Percentiles rank a stretch among this genome's conserved stretches.
Evolutionary conservation across 805 yeast species (phyloP).

Genomic region (Ogataea trehaloabstinens): DNA sequence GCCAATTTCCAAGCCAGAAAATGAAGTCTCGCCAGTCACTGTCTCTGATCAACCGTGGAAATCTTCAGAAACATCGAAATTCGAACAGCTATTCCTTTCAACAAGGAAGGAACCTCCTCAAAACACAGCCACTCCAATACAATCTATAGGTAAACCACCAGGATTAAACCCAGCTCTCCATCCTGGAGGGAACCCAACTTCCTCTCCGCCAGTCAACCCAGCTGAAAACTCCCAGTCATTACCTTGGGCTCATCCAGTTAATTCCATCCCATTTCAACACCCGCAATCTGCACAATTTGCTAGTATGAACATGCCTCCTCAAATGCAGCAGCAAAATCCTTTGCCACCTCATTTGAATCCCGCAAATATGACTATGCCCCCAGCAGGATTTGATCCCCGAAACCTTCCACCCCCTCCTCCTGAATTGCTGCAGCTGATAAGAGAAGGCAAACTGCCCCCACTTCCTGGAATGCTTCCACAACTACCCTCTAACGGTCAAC

Average conservation of each 20-base stretch:
- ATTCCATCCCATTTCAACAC: no score
- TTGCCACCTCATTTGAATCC: neutral
- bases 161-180: constrained; percentile 2
- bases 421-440: constrained; percentile 24
- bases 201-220: no score
- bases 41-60: constrained; percentile 3
- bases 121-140: neutral
- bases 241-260: no score
- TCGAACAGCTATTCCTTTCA: constrained; percentile 18
- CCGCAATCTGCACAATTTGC: no score
- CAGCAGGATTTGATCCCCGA: constrained; percentile 12
- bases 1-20: neutral
- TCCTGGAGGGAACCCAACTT: no score
- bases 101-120: constrained; percentile 3
- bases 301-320: no score
- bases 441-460: constrained; percentile 30
- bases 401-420: constrained; percentile 30
- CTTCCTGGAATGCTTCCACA: constrained; percentile 26
- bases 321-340: no score
- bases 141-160: constrained; percentile 2
- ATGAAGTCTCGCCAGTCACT: neutral
- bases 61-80: constrained; percentile 19
- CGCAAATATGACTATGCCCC: constrained; percentile 7
- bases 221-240: no score
- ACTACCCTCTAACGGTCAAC: no score